A percentile compares a stretch with the other conserved stretches of the same genome.
Evolutionary conservation across 225 moss, liverwort and hornwort genomes (phyloP).

Genomic region (Ulota crispa): DNA sequence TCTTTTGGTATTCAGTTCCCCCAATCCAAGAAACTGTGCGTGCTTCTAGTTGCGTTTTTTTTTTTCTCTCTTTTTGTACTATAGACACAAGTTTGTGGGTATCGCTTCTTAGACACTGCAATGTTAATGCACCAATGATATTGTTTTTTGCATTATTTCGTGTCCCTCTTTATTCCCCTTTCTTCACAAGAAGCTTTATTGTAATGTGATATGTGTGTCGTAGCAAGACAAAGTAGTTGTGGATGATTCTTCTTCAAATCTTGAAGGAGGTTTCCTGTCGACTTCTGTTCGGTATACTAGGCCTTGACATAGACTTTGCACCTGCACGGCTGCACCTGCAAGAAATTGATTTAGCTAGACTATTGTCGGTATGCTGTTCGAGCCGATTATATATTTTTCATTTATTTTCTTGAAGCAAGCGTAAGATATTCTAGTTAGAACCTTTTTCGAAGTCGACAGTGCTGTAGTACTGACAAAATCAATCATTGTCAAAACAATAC

Average conservation of each 20-base stretch:
- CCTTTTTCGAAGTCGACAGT: conserved; percentile 27
- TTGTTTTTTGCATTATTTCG: background rate
- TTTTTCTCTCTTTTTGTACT: conserved; percentile 28
- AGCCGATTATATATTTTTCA: conserved; percentile 9
- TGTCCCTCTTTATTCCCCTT: background rate
- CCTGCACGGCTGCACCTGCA: background rate
- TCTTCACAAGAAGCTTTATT: background rate
- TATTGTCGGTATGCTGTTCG: conserved; percentile 39
- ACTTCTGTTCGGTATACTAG: conserved; percentile 6
- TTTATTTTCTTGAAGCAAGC: conserved; percentile 18
- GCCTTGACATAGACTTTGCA: conserved; percentile 22
- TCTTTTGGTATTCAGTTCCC: conserved; percentile 54
- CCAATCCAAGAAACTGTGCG: conserved; percentile 29
- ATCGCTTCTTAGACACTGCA: conserved; percentile 30
- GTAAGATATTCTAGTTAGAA: conserved; percentile 13
- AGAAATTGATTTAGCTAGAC: conserved; percentile 1
- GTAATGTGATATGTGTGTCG: background rate
- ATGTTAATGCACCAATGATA: conserved; percentile 12
- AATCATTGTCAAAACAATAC: conserved; percentile 27
- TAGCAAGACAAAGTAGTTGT: background rate
- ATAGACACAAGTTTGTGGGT: conserved; percentile 56
- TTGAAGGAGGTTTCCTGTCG: background rate
- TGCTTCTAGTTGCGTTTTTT: conserved; percentile 22
- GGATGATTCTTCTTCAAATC: background rate
- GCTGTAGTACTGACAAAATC: conserved; percentile 17